These are phyloP conservation scores for Fusarium penzigii DNA, from an alignment of 2,329 filamentous ascomycete genomes.

Conservation along the genomic window DNA sequence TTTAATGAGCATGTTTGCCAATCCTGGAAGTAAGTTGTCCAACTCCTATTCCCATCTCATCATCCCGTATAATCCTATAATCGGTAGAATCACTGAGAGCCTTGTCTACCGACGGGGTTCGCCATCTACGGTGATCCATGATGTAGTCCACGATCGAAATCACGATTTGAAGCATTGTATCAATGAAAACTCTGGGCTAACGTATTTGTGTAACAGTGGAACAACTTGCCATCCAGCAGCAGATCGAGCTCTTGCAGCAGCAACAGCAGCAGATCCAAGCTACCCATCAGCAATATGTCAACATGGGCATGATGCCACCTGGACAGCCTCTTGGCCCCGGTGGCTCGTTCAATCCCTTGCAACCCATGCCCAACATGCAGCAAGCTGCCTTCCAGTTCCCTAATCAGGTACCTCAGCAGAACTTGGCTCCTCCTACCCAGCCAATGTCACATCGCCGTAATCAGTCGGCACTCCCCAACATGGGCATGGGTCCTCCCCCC, in stretches of 20 bases:
- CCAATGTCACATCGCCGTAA: constrained; percentile 91
- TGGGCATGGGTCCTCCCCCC: constrained; percentile 84
- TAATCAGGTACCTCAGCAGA: constrained; percentile 72
- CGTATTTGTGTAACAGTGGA: constrained; percentile 65
- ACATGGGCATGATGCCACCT: constrained; percentile 91
- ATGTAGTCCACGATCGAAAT: neutral
- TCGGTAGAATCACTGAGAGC: constrained; percentile 4
- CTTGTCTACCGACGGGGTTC: neutral
- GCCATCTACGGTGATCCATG: neutral
- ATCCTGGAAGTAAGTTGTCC: constrained; percentile 60
- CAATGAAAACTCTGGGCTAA: constrained; percentile 19
- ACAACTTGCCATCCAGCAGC: constrained; percentile 95
- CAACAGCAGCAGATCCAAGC: constrained; percentile 98
- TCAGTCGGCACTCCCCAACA: constrained; percentile 92
- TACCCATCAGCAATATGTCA: constrained; percentile 95
- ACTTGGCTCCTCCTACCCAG: constrained; percentile 76
- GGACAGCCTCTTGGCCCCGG: constrained; percentile 74
- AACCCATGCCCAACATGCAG: constrained; percentile 77
- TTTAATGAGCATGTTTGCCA: constrained; percentile 87
- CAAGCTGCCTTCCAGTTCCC: constrained; percentile 90
- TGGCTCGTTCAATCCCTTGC: constrained; percentile 73
- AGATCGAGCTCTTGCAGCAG: constrained; percentile 95
- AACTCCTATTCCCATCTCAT: constrained; percentile 8
- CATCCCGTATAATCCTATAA: neutral
- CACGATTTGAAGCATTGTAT: constrained; percentile 1